Base-by-base conservation (phyloP, 1,139 yeast genomes). In the Scheffersomyces quercinus region DNA sequence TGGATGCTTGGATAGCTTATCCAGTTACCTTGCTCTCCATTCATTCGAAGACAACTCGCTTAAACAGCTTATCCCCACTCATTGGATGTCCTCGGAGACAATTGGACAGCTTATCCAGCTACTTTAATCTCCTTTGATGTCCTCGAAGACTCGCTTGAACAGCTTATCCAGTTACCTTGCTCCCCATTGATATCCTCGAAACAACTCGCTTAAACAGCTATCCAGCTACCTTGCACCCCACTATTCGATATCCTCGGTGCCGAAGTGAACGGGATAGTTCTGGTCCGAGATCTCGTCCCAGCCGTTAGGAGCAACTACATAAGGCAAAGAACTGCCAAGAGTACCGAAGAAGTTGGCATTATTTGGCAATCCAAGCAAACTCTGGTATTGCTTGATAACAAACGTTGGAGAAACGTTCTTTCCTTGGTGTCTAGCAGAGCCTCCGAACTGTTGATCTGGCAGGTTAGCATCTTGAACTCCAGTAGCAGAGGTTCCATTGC, bases 341-440 rank as follows among this genome's bases (percentile, higher is more conserved):
- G 63, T 56, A 2, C 78, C 78, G 50, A 72, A 73, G 50, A 67
- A 64, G 35, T 64, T 51, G 14, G 68, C 58, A 44, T 67, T 69
- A 50, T 65, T 73, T 8, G 78, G 77, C 37, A 73, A 60, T 4
- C 78, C 77, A 33, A 73, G 58, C 41, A 72, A 54, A 31, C 61
- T 54, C 48, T 72, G 77, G 53, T 70, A 72, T 48, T 73, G 77
- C 48, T 72, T 72, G 37, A 70, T 66, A 5, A 73, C 77, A 56
- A 72, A 73, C 5, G 77, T 73, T 8, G 78, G 78, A 30, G 72
- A 65, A 10, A 73, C 72, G 44, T 73, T 73, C 46, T 70, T 70
- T 14, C 58, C 51, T 24, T 48, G 54, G 11, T 46, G 46, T 40
- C 32, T 46, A 6, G 45, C 36, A 37, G 47, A 43, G 37, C 45